Conservation (phyloP, 1,139 yeast species). For the Wickerhamomyces sp. region DNA sequence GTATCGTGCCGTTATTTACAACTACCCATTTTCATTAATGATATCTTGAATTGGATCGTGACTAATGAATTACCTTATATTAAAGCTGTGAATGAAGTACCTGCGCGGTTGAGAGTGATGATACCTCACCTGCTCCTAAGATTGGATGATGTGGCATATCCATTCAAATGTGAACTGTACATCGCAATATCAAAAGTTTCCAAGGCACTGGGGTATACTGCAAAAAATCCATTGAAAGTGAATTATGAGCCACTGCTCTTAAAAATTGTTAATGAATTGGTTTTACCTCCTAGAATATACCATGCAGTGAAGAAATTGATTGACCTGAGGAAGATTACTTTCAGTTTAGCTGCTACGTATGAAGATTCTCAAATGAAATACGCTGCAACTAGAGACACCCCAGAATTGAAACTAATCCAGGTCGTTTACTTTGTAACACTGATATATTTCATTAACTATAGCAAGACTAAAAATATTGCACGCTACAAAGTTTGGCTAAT, state of each 20-base stretch:
- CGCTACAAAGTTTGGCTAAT: constrained; percentile 13
- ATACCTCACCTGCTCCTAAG: constrained; percentile 28
- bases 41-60: constrained; percentile 30
- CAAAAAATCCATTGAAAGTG: constrained; percentile 21
- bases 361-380: neutral
- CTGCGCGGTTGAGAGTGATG: constrained; percentile 24
- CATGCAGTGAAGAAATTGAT: constrained; percentile 11
- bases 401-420: constrained; percentile 16
- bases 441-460: constrained; percentile 13
- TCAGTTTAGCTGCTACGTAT: neutral
- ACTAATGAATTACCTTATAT: constrained; percentile 38
- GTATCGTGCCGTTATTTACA: constrained; percentile 35
- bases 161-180: constrained; percentile 30
- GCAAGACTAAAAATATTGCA: neutral
- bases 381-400: constrained; percentile 5
- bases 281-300: constrained; percentile 32
- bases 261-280: constrained; percentile 28
- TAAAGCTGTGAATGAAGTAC: constrained; percentile 31
- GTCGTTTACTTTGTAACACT: constrained; percentile 14
- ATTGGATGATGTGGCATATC: constrained; percentile 32
- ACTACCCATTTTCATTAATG: constrained; percentile 37
- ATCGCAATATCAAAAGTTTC: constrained; percentile 18
- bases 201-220: constrained; percentile 3
- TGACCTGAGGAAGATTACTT: neutral
- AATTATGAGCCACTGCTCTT: constrained; percentile 35